These are phyloP conservation scores for Pseudogymnoascus sp. DNA, from an alignment of 2,329 filamentous ascomycete species.

Conservation along the genomic window DNA sequence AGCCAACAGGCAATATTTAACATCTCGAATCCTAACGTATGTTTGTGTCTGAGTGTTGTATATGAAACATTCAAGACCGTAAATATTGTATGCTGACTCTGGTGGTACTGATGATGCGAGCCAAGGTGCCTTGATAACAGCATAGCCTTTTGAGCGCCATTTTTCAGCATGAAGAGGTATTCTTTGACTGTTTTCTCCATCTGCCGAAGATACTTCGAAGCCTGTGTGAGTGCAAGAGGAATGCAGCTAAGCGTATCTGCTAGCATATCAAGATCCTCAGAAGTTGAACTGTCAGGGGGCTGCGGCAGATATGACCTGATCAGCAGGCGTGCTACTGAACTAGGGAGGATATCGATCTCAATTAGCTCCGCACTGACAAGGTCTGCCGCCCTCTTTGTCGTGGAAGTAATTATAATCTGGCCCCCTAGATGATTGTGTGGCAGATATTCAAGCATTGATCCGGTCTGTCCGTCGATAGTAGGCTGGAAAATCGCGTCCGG, in stretches of 20 bases:
- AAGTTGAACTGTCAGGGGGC: not conserved
- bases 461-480: not conserved
- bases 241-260: not conserved
- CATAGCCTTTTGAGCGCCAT: not conserved
- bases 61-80: not conserved
- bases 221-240: not conserved
- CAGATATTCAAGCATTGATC: not conserved
- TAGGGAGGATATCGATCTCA: not conserved
- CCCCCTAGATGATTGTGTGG: not conserved
- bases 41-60: not conserved
- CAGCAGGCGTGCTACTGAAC: not conserved
- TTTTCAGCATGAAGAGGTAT: not conserved
- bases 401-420: not conserved
- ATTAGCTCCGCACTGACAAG: not conserved
- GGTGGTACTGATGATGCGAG: not conserved
- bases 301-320: not conserved
- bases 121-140: not conserved
- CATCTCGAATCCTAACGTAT: not conserved
- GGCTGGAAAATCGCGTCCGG: not conserved
- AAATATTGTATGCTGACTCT: not conserved
- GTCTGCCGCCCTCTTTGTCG: not conserved
- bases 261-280: not conserved
- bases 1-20: not conserved
- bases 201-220: not conserved
- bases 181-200: not conserved